Evolutionary conservation across 208 protist species (phyloP).

Genomic region (Leishmania gerbilli): DNA sequence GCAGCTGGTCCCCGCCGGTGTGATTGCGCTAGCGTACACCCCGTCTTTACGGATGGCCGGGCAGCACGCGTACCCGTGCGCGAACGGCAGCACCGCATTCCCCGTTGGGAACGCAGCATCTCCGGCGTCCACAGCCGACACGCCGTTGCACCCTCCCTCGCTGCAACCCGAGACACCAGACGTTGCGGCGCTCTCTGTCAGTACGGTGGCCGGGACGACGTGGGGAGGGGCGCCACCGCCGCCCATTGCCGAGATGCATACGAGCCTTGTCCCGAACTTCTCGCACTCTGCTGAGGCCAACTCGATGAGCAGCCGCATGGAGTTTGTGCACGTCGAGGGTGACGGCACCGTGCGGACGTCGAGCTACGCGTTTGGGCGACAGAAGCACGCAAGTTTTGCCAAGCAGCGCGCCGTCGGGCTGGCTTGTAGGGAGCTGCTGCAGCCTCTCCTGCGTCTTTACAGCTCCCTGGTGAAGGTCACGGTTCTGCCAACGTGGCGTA

Average conservation of each 20-base stretch:
- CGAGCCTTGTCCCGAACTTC: constrained; percentile 55
- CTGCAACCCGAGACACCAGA: constrained; percentile 6
- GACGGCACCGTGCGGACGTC: constrained; percentile 76
- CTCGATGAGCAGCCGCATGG: constrained; percentile 55
- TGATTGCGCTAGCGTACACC: constrained; percentile 47
- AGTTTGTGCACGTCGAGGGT: constrained; percentile 71
- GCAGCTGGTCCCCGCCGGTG: constrained; percentile 49
- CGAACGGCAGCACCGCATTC: constrained; percentile 13
- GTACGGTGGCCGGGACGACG: constrained; percentile 6
- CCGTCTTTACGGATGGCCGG: not conserved
- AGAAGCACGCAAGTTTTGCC: constrained; percentile 63
- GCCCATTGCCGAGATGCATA: constrained; percentile 32
- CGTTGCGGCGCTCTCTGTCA: constrained; percentile 3
- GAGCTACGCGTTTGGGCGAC: constrained; percentile 64
- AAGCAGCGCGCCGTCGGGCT: constrained; percentile 55
- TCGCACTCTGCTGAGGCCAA: constrained; percentile 36
- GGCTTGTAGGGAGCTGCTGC: constrained; percentile 43
- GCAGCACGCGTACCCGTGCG: constrained; percentile 3
- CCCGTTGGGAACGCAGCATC: not conserved
- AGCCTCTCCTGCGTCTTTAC: constrained; percentile 57
- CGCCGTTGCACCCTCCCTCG: not conserved
- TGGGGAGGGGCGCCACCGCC: constrained; percentile 27
- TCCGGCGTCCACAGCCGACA: not conserved
- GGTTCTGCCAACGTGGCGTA: constrained; percentile 63
- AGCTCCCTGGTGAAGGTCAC: constrained; percentile 43